Base-by-base conservation (phyloP, 2,329 filamentous ascomycete genomes). In the Aphanoascus verrucosus region DNA sequence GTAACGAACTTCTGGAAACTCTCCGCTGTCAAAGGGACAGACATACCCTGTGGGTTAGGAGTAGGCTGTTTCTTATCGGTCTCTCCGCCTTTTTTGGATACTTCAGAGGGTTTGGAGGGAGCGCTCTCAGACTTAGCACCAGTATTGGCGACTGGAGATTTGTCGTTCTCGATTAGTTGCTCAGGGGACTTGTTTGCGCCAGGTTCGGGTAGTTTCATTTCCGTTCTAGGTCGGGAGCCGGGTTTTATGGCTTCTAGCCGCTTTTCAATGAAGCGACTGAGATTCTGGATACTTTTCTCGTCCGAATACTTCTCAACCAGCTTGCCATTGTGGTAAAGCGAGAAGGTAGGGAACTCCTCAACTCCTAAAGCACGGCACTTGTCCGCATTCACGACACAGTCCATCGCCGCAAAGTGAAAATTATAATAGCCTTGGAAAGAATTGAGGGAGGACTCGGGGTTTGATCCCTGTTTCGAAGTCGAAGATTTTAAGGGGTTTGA, bases 1-100 rank as follows among this genome's bases (percentile, higher is more conserved):
- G 88, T 94, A 45, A 98, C 90, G 37, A 85, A 75, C 55, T 80
- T 82, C 66, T 94, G 85, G 73, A 98, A 98, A 58, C 77, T 87
- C 65, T 96, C 89, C 0, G 86, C 84, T 1, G 83, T 89, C 50
- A 98, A 77, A 5, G 83, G 71, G 34, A 88, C 76, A 5, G 88
- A 94, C 14, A 78, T 74, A 5, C 93, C 93, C 40, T 84, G 77
- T 3, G 81, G 79, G 60, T 98, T 97, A 19, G 86, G 81, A 8
- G 77, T 79, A n/a, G 72, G 67, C n/a, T 41, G 53, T 54, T 37
- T 48, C 52, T 42, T 57, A 31, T 45, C 42, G 60, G 41, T 14
- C 59, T 51, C 17, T 60, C 58, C 6, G 60, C 60, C 35, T 28
- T 53, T 46, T 17, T 3, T 7, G 11, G 19, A 8, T 11, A 5